Evolutionary conservation across 345 rosid species (phyloP).

Genomic region (Gossypium anomalum): DNA sequence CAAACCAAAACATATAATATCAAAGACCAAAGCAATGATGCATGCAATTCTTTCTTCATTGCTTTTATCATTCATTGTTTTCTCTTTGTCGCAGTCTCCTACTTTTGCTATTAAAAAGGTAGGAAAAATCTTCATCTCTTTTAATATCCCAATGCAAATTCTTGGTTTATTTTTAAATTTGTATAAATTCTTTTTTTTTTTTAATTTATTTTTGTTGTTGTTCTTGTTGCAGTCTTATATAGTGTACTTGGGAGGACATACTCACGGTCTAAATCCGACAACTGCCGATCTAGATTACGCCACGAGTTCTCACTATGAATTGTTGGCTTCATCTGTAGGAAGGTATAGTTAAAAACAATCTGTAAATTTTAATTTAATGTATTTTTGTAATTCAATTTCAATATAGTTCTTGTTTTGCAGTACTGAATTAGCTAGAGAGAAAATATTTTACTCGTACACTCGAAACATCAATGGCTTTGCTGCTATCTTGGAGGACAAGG

Average conservation of each 20-base stretch:
- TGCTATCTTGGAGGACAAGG: slow-evolving; percentile 48
- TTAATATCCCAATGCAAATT: neutral
- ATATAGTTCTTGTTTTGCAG: slow-evolving; percentile 24
- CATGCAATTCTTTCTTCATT: slow-evolving; percentile 18
- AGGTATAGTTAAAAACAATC: slow-evolving; percentile 11
- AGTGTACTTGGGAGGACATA: slow-evolving; percentile 41
- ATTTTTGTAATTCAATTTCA: neutral
- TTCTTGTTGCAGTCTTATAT: slow-evolving; percentile 21
- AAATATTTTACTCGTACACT: slow-evolving; percentile 58
- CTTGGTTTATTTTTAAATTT: neutral
- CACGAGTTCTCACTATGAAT: slow-evolving; percentile 23
- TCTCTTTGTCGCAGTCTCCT: slow-evolving; percentile 28
- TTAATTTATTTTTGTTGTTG: too few species aligned
- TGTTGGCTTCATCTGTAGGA: slow-evolving; percentile 30
- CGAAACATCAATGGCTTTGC: slow-evolving; percentile 63
- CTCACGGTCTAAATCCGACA: slow-evolving; percentile 20
- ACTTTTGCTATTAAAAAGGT: slow-evolving; percentile 39
- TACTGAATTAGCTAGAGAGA: slow-evolving; percentile 40
- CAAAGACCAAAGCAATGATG: slow-evolving; percentile 24
- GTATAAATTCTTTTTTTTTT: neutral
- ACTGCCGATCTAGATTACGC: slow-evolving; percentile 12
- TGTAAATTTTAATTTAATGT: neutral
- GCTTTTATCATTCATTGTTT: slow-evolving; percentile 21
- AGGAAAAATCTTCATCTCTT: neutral
- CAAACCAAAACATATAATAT: neutral